Evolutionary conservation across 2,329 filamentous ascomycete genomes (phyloP), one percentile per base, ranked within the genome.

Genomic region (Emergomyces orientalis): DNA sequence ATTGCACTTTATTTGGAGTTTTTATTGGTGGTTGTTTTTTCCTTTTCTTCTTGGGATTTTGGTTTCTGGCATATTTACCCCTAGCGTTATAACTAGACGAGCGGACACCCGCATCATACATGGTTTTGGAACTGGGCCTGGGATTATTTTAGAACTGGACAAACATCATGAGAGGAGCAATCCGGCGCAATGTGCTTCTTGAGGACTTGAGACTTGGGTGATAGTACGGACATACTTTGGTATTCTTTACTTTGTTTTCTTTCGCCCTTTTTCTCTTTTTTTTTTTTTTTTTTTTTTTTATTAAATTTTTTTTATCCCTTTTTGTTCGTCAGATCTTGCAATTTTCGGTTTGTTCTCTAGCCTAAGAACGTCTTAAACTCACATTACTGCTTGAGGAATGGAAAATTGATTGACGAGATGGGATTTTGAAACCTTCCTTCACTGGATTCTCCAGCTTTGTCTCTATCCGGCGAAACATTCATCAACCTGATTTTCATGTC

Each of bases 131-230:
- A 57, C 34, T 59, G 56, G 39, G 54, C 34, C 34, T 59, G 59
- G 51, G 55, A 59, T 61, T 62, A 27, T 49, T 49, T 49, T 49
- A 37, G 49, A 56, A 61, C 52, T 59, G 51, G 58, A 59, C 64
- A 62, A 67, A 65, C 64, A 66, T 69, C 68, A 71, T 65, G 67
- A 69, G 68, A 68, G 68, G 66, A 69, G 68, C 66, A 61, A 58
- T 59, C 56, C 56, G 62, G 63, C 41, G 60, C 52, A 62, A 57
- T 30, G 52, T 62, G 69, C 68, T 71, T 68, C 67, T 70, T 68
- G 69, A 71, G 67, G 69, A 71, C 66, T 65, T 67, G 69, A 70
- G 63, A 65, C 69, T 69, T 76, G 9, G 69, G 65, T 64, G 58
- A 65, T 63, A 62, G 64, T 62, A 60, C 41, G n/a, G 11, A 43